Conservation (phyloP, 1,284 basidiomycete species). For the Ganoderma sinense region DNA sequence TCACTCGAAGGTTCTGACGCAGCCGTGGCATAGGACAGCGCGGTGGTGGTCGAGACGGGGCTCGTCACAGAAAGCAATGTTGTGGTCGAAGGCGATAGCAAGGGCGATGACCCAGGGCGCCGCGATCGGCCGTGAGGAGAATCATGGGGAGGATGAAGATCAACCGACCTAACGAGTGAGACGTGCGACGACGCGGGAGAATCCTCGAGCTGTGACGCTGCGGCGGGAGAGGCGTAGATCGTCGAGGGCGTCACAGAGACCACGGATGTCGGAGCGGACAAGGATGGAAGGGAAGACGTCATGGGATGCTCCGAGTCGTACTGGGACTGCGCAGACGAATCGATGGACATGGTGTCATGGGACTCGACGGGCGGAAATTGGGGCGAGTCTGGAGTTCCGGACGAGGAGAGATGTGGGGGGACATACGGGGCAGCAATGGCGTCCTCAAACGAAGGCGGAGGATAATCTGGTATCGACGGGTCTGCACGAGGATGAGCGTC, state of each 20-base stretch:
- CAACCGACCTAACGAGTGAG: conserved; percentile 13
- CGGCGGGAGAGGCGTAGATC: conserved; percentile 6
- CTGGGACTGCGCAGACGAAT: conserved; percentile 7
- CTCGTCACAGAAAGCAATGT: conserved; percentile 8
- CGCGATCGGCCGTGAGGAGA: conserved; percentile 4
- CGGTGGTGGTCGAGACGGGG: conserved; percentile 15
- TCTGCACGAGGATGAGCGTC: conserved; percentile 22
- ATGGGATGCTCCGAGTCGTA: conserved; percentile 12
- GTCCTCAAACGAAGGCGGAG: conserved; percentile 66
- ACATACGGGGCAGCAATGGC: conserved; percentile 46
- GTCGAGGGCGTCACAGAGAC: conserved; percentile 12
- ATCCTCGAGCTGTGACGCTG: neutral
- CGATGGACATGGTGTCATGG: conserved; percentile 12
- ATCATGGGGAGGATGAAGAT: conserved; percentile 4
- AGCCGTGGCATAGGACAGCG: conserved; percentile 14
- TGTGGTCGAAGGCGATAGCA: conserved; percentile 7
- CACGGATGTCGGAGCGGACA: conserved; percentile 5
- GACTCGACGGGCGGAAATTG: conserved; percentile 17
- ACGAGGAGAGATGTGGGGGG: conserved; percentile 25
- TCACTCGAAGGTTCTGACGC: conserved; percentile 19
- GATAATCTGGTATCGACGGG: conserved; percentile 58
- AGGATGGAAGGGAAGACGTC: conserved; percentile 9
- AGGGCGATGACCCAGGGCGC: conserved; percentile 7
- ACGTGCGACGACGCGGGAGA: conserved; percentile 21
- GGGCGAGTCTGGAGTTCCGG: conserved; percentile 13